These are phyloP conservation scores for Akanthomyces dipterigenus DNA, from an alignment of 2,329 filamentous ascomycete genomes.

Conservation along the genomic window DNA sequence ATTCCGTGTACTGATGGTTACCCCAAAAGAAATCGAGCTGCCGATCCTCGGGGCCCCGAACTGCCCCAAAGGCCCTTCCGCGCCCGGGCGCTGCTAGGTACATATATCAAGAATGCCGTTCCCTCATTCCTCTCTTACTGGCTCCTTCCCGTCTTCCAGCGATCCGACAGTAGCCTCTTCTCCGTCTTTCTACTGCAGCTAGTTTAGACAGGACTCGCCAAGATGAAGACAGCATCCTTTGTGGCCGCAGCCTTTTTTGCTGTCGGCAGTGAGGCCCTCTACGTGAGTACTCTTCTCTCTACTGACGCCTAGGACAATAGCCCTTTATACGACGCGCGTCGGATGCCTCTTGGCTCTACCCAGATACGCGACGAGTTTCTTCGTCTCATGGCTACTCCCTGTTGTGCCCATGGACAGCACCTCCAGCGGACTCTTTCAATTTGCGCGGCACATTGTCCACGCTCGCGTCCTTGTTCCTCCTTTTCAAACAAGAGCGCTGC, in stretches of 20 bases:
- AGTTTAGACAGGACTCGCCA: slow-evolving; percentile 10
- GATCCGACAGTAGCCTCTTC: neutral
- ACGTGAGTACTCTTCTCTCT: slow-evolving; percentile 12
- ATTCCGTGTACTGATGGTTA: neutral
- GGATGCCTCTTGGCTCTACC: neutral
- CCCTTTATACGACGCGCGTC: neutral
- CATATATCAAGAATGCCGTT: slow-evolving; percentile 9
- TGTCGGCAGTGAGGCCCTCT: slow-evolving; percentile 21
- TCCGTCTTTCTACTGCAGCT: neutral
- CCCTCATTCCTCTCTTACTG: slow-evolving; percentile 9
- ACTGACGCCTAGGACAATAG: neutral
- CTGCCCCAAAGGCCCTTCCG: neutral
- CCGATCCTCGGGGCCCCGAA: neutral
- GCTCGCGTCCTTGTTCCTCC: neutral
- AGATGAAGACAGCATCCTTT: slow-evolving; percentile 29
- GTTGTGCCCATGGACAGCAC: neutral
- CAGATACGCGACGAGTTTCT: too few relatives aligned
- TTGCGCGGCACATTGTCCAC: neutral
- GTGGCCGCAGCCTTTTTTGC: slow-evolving; percentile 26
- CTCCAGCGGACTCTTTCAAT: neutral
- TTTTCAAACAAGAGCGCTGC: neutral
- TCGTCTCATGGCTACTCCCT: neutral
- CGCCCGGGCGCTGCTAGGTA: neutral
- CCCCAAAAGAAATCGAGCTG: neutral
- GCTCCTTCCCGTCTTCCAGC: slow-evolving; percentile 1